Conservation (phyloP, 129 eudicot species). For the Pseudognaphalium luteoalbum region DNA sequence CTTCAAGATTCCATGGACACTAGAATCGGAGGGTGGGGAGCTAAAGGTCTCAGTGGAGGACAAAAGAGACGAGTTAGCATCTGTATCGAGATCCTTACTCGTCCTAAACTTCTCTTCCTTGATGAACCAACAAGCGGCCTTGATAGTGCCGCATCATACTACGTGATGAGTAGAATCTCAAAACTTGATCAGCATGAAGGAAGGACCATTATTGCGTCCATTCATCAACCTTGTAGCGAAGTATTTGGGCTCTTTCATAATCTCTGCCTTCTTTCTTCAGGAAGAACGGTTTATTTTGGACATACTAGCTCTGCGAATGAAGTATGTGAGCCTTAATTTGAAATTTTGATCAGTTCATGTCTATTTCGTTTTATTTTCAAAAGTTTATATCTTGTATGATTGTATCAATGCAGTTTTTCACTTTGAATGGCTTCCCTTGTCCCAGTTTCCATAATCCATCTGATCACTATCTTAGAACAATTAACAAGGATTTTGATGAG, state of each 20-base stretch:
- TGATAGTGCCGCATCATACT: slow-evolving; percentile 81
- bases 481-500: slow-evolving; percentile 74
- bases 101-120: slow-evolving; percentile 68
- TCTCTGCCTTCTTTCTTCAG: slow-evolving; percentile 72
- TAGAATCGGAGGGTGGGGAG: slow-evolving; percentile 87
- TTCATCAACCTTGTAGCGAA: slow-evolving; percentile 82
- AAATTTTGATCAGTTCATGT: background rate
- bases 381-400: background rate
- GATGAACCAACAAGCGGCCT: slow-evolving; percentile 97
- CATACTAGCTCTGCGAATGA: slow-evolving; percentile 44
- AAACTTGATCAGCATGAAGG: slow-evolving; percentile 50
- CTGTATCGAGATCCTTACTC: slow-evolving; percentile 74
- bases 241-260: slow-evolving; percentile 78
- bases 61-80: slow-evolving; percentile 89
- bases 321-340: slow-evolving; percentile 37
- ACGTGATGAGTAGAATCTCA: slow-evolving; percentile 76
- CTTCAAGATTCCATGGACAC: slow-evolving; percentile 74
- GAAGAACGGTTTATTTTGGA: slow-evolving; percentile 73
- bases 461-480: slow-evolving; percentile 74
- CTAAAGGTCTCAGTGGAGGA: slow-evolving; percentile 84
- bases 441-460: slow-evolving; percentile 76
- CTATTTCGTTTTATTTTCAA: no score
- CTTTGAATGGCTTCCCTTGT: slow-evolving; percentile 68
- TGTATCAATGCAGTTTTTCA: slow-evolving; percentile 47
- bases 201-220: slow-evolving; percentile 63